phyloP scores from a whole-genome alignment of 2,329 filamentous ascomycete genomes.

The Pyricularia sp. region DNA sequence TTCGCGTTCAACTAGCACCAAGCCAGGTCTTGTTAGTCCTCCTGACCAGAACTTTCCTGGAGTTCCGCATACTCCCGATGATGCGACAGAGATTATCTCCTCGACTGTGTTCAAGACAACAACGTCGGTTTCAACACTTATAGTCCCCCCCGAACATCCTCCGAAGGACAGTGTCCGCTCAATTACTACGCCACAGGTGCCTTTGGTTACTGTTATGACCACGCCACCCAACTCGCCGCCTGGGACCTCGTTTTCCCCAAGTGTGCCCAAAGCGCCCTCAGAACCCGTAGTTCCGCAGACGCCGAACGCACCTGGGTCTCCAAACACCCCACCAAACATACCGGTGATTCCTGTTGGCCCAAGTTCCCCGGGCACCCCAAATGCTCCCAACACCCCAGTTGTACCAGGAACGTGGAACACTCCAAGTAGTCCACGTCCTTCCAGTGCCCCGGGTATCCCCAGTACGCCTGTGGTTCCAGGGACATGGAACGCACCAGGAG shows the following conservation, averaged over 20 bases:
- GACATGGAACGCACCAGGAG: neutral
- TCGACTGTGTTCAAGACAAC: slow-evolving; percentile 4
- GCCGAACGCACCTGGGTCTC: neutral
- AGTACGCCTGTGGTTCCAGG: neutral
- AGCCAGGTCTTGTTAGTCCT: neutral
- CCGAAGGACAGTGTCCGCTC: neutral
- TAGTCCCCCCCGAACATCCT: neutral
- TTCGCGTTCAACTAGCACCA: neutral
- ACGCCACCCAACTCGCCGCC: neutral
- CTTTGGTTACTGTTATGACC: neutral
- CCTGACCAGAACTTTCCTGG: neutral
- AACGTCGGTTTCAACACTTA: slow-evolving; percentile 1
- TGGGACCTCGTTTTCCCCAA: neutral
- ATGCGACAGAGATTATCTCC: neutral
- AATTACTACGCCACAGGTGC: neutral
- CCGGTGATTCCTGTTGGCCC: neutral
- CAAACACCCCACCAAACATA: neutral
- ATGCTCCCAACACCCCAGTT: neutral
- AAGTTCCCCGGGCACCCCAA: neutral
- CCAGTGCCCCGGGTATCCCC: neutral
- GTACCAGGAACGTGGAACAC: neutral
- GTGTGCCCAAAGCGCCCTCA: neutral
- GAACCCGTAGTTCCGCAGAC: neutral
- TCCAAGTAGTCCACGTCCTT: neutral
- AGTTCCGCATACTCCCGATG: neutral